Conservation (phyloP, 2,329 filamentous ascomycete genomes). For the Cercospora sesami region DNA sequence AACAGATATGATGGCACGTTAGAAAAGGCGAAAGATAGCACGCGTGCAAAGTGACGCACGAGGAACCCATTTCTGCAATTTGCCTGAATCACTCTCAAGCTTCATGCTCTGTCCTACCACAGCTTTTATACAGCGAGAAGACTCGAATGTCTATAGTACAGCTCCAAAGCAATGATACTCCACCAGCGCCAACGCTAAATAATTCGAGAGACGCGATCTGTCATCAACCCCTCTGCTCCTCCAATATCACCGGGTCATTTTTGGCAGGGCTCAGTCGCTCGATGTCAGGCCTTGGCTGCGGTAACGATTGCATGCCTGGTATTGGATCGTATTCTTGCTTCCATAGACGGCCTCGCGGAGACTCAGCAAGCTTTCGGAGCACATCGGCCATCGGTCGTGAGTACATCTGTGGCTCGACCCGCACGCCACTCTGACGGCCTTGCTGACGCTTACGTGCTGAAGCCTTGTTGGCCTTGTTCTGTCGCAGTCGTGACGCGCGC, state of each 20-base stretch:
- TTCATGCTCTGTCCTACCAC: not conserved
- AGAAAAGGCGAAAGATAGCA: conserved; percentile 14
- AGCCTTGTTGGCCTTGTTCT: not conserved
- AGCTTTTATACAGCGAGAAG: not conserved
- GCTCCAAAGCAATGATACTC: conserved; percentile 9
- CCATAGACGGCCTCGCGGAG: not conserved
- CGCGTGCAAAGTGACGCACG: conserved; percentile 8
- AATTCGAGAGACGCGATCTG: not conserved
- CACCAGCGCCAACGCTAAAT: conserved; percentile 14
- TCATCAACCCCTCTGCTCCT: not conserved
- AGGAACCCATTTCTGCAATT: not conserved
- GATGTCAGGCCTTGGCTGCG: not conserved
- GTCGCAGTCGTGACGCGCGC: not conserved
- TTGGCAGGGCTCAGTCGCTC: not conserved
- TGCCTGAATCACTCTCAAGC: not conserved
- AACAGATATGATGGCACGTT: conserved; percentile 36
- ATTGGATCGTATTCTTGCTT: not conserved
- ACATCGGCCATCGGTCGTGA: not conserved
- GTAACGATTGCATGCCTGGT: not conserved
- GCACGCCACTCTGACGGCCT: not conserved
- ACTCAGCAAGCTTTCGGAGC: not conserved
- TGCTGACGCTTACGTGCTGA: not conserved
- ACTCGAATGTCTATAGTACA: not conserved
- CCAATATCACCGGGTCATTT: not conserved
- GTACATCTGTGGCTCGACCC: not conserved